These are phyloP conservation scores for Komagataella pseudopastoris DNA, from an alignment of 805 yeast genomes.

Conservation along the genomic window DNA sequence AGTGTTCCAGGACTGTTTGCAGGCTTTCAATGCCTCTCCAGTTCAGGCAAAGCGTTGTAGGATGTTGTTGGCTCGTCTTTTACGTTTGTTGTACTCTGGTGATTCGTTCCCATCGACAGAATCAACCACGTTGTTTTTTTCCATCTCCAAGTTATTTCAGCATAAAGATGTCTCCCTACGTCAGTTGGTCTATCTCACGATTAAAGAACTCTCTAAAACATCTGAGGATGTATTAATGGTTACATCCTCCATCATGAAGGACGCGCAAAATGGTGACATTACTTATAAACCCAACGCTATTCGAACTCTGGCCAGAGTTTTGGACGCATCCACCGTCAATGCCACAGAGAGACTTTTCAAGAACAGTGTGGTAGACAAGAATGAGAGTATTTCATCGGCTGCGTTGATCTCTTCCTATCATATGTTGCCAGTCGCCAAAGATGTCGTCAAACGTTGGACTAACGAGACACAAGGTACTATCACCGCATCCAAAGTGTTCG, in stretches of 20 bases:
- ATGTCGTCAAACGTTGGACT: slow-evolving; percentile 85
- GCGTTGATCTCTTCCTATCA: slow-evolving; percentile 88
- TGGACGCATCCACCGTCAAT: slow-evolving; percentile 83
- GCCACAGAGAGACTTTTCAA: slow-evolving; percentile 88
- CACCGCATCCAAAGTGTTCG: slow-evolving; percentile 41
- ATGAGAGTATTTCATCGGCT: slow-evolving; percentile 85
- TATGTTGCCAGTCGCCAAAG: slow-evolving; percentile 77
- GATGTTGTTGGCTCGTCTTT: slow-evolving; percentile 62
- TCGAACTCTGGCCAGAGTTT: slow-evolving; percentile 77
- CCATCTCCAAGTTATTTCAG: slow-evolving; percentile 89
- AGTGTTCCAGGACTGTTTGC: slow-evolving; percentile 88
- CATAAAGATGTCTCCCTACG: slow-evolving; percentile 79
- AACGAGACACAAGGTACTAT: slow-evolving; percentile 93
- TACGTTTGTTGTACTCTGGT: slow-evolving; percentile 74
- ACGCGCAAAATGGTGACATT: slow-evolving; percentile 79
- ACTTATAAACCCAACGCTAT: slow-evolving; percentile 90
- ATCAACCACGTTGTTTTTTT: slow-evolving; percentile 85
- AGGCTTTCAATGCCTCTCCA: slow-evolving; percentile 85
- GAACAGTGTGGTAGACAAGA: slow-evolving; percentile 82
- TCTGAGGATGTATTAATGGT: slow-evolving; percentile 95
- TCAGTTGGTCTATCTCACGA: slow-evolving; percentile 87
- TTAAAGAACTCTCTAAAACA: slow-evolving; percentile 75
- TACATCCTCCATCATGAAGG: slow-evolving; percentile 96
- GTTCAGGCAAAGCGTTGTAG: slow-evolving; percentile 84
- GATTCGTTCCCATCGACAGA: slow-evolving; percentile 80